Evolutionary conservation across 495 filamentous ascomycete genomes (phyloP), one percentile per base, ranked within the genome.

Genomic region (Talaromyces liani): DNA sequence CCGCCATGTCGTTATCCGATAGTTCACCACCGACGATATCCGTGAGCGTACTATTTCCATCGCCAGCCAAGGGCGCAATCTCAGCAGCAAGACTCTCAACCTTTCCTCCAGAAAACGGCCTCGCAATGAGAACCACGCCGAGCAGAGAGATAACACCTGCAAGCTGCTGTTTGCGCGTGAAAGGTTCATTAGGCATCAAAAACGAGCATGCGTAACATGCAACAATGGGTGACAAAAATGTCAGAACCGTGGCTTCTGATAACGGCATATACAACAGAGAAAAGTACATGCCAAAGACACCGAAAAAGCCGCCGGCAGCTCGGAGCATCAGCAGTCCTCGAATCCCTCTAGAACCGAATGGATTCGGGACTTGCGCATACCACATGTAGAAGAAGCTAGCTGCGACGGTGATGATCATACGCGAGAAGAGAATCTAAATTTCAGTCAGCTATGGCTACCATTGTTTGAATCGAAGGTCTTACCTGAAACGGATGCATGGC

Each of bases 221-320:
- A 2, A 96, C 80, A 16, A 87, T 87, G 0, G 94, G 94, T 0
- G 90, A 85, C 1, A 98, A 83, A 69, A 97, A 98, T 53, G 91
- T 96, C 53, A 98, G 87, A 0, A 97, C 94, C 0, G 91, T 96
- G 10, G 94, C 93, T 68, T 98, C 93, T 5, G 91, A 88, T 0
- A 98, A 80, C 1, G 92, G 89, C 3, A 98, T 86, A 69, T 97
- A 97, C 65, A 89, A 83, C 6, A 97, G 85, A 2, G 91, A 93
- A 69, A 90, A 92, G 66, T 91, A 91, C 56, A 91, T 74, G 8
- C 88, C 87, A 73, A 86, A 91, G 9, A 95, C 91, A 10, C 93
- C 93, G 72, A 91, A 90, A 74, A 97, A 97, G 0, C 93, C 93
- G 58, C 81, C 81, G 2, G 88, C 65, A 0, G 91, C 92, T 63